Evolutionary conservation across 768 basidiomycete species (phyloP).

Genomic region (Exidia glandulosa): DNA sequence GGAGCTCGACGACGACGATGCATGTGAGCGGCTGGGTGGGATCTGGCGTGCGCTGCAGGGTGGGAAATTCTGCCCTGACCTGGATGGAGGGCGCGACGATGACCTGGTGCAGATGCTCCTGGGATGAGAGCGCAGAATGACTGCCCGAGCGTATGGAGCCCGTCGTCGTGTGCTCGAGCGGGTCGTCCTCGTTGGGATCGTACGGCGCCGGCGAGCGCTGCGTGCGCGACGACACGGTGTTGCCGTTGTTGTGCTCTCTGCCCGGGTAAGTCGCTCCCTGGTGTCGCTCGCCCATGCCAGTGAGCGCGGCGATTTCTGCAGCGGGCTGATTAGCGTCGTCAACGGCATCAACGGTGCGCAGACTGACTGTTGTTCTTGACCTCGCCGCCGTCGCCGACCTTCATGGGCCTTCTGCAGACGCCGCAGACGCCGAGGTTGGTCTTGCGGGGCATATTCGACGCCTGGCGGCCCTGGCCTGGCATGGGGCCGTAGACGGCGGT

Average conservation of each 20-base stretch:
- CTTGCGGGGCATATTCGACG: constrained; percentile 43
- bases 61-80: constrained; percentile 85
- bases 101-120: constrained; percentile 25
- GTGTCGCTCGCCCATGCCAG: constrained; percentile 69
- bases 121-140: constrained; percentile 32
- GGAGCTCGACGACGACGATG: constrained; percentile 86
- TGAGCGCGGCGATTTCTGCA: constrained; percentile 88
- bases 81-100: constrained; percentile 89
- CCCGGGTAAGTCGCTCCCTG: constrained; percentile 53
- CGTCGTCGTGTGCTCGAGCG: constrained; percentile 43
- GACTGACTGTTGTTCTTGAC: constrained; percentile 79
- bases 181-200: constrained; percentile 80
- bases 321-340: not conserved
- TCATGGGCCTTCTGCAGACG: constrained; percentile 94
- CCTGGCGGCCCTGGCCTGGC: constrained; percentile 41
- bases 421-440: constrained; percentile 90
- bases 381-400: constrained; percentile 77
- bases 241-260: constrained; percentile 43
- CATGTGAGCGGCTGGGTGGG: constrained; percentile 82
- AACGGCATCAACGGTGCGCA: constrained; percentile 4
- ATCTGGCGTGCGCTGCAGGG: constrained; percentile 55
- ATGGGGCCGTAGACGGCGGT: constrained; percentile 92
- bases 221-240: constrained; percentile 24
- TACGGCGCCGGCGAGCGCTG: constrained; percentile 24
- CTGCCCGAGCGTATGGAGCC: constrained; percentile 25